Percentiles rank a stretch among this genome's conserved stretches.
These are phyloP conservation scores for Trichoderma orchidacearum DNA, from an alignment of 495 filamentous ascomycete species.

Conservation along the genomic window DNA sequence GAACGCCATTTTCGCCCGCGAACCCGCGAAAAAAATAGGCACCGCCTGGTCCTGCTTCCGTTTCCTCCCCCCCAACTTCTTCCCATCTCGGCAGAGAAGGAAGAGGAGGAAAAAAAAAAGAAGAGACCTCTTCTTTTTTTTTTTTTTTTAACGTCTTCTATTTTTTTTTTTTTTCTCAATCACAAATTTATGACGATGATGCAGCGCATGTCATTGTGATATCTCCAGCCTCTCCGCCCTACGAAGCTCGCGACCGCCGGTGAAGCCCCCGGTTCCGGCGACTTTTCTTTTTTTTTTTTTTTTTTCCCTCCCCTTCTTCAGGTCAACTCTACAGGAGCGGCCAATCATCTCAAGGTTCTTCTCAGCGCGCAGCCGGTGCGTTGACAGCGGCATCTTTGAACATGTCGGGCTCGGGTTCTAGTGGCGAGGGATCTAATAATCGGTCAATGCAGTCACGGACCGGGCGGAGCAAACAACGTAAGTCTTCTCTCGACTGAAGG, in stretches of 20 bases:
- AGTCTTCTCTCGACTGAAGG: conserved; percentile 29
- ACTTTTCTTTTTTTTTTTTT: conserved; percentile 7
- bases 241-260: not conserved
- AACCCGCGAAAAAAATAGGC: not conserved
- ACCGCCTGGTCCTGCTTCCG: not conserved
- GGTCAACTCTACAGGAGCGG: conserved; percentile 7
- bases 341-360: not conserved
- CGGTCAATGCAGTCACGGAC: conserved; percentile 67
- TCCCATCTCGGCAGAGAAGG: not conserved
- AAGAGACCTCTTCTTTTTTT: not conserved
- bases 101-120: not conserved
- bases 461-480: conserved; percentile 66
- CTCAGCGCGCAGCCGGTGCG: not conserved
- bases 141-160: not conserved
- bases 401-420: conserved; percentile 12
- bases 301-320: conserved; percentile 5
- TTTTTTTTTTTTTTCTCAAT: not conserved
- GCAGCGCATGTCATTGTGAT: not conserved
- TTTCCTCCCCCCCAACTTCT: not conserved
- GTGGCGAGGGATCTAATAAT: conserved; percentile 21
- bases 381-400: not conserved
- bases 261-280: conserved; percentile 6
- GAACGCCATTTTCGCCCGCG: not conserved
- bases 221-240: not conserved
- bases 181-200: not conserved